These are phyloP conservation scores for Phytopythium mirpurense DNA, from an alignment of 352 stramenopile species.

Conservation along the genomic window DNA sequence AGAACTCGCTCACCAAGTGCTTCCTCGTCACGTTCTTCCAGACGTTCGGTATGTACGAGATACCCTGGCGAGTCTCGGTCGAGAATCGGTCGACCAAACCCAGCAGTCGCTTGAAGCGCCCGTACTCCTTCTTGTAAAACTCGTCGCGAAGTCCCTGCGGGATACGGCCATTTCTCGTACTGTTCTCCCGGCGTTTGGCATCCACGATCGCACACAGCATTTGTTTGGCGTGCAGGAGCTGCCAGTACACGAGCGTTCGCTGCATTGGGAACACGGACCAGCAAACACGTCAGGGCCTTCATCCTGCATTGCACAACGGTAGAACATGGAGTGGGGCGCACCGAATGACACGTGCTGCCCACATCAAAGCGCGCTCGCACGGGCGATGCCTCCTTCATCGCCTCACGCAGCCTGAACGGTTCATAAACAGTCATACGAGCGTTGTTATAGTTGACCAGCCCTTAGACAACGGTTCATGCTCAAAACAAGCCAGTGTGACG, in stretches of 20 bases:
- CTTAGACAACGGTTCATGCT: too few species aligned
- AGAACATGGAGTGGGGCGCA: conserved; percentile 17
- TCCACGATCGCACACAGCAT: conserved; percentile 76
- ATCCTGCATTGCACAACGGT: neutral
- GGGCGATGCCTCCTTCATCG: conserved; percentile 20
- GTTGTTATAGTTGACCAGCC: too few species aligned
- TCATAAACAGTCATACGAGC: conserved; percentile 9
- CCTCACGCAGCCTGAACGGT: conserved; percentile 29
- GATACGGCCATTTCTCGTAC: conserved; percentile 42
- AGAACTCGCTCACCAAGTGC: conserved; percentile 44
- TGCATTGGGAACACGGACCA: conserved; percentile 11
- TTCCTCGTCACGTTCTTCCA: conserved; percentile 55
- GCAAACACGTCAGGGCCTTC: neutral
- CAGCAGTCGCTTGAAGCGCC: conserved; percentile 67
- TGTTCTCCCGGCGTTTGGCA: conserved; percentile 39
- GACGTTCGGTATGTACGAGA: conserved; percentile 42
- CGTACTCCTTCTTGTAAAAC: conserved; percentile 66
- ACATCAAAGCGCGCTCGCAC: conserved; percentile 51
- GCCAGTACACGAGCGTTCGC: conserved; percentile 73
- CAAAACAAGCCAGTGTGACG: neutral
- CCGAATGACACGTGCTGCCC: conserved; percentile 73
- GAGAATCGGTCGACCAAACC: conserved; percentile 62
- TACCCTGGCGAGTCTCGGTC: conserved; percentile 35
- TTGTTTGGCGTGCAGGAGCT: conserved; percentile 75
- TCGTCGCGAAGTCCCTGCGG: conserved; percentile 22